Conservation (phyloP, 495 filamentous ascomycete genomes). For the Tetracladium setigerum region DNA sequence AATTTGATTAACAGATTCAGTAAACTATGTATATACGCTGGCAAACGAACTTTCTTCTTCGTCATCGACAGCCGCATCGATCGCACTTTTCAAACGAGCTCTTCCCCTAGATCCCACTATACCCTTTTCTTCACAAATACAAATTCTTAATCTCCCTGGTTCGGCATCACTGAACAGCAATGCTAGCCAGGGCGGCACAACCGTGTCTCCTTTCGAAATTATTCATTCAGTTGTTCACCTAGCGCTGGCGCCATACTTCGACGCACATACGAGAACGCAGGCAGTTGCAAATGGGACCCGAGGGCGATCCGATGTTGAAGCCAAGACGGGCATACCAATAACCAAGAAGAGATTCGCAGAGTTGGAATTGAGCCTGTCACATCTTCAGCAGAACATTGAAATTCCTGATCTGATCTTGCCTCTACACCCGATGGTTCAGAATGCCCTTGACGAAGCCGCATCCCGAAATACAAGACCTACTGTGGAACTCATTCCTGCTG, state of each 20-base stretch:
- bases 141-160: constrained; percentile 86
- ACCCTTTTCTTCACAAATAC: constrained; percentile 77
- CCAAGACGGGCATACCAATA: constrained; percentile 89
- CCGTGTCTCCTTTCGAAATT: constrained; percentile 78
- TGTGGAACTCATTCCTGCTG: constrained; percentile 65
- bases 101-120: constrained; percentile 73
- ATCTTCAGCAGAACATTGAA: constrained; percentile 95
- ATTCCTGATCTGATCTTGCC: constrained; percentile 84
- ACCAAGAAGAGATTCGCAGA: constrained; percentile 95
- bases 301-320: constrained; percentile 71
- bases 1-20: constrained; percentile 5
- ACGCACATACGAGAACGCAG: constrained; percentile 83
- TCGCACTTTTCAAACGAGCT: constrained; percentile 85
- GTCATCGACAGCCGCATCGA: constrained; percentile 69
- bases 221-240: constrained; percentile 82
- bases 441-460: constrained; percentile 67
- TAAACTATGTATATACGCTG: constrained; percentile 66
- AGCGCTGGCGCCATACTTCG: constrained; percentile 87
- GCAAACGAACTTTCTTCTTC: constrained; percentile 74
- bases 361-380: constrained; percentile 77
- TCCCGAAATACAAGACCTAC: constrained; percentile 55
- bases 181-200: constrained; percentile 53
- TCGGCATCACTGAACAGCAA: constrained; percentile 55
- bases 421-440: constrained; percentile 80
- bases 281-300: constrained; percentile 56